These are phyloP conservation scores for Jamesozyma spencerorum DNA, from an alignment of 805 yeast species.

Conservation along the genomic window DNA sequence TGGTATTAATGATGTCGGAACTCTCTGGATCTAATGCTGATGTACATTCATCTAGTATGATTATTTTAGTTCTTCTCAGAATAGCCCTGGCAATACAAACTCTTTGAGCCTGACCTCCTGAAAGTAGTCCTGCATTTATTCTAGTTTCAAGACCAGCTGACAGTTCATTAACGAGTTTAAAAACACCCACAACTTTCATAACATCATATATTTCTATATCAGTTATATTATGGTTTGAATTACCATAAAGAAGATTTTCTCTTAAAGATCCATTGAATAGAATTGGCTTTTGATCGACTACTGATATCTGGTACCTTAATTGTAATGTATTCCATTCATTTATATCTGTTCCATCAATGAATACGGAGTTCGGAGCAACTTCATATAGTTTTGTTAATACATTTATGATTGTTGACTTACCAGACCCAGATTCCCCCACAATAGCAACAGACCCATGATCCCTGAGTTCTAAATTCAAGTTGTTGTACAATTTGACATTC, in stretches of 20 bases:
- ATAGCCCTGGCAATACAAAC: constrained; percentile 78
- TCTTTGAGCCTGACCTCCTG: constrained; percentile 90
- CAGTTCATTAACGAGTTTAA: constrained; percentile 44
- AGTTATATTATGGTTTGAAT: constrained; percentile 17
- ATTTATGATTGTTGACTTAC: constrained; percentile 70
- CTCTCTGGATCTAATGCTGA: constrained; percentile 73
- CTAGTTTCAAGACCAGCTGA: constrained; percentile 52
- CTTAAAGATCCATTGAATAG: constrained; percentile 66
- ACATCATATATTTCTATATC: constrained; percentile 33
- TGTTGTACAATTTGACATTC: constrained; percentile 30
- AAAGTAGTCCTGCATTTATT: constrained; percentile 46
- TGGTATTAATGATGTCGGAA: constrained; percentile 38
- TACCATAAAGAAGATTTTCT: constrained; percentile 65
- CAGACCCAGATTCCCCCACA: constrained; percentile 83
- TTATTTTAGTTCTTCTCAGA: constrained; percentile 53
- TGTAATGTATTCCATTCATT: constrained; percentile 35
- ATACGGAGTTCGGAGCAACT: constrained; percentile 32
- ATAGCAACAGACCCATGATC: constrained; percentile 52
- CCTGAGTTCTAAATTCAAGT: constrained; percentile 36
- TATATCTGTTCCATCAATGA: constrained; percentile 42
- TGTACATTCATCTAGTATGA: constrained; percentile 79
- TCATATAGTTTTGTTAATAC: constrained; percentile 48
- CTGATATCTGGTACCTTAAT: constrained; percentile 46
- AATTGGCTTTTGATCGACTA: constrained; percentile 68
- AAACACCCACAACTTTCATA: constrained; percentile 41